Percentiles rank a stretch among this genome's conserved stretches.
These are phyloP conservation scores for Ophiostoma australiae DNA, from an alignment of 2,329 filamentous ascomycete genomes.

Conservation along the genomic window DNA sequence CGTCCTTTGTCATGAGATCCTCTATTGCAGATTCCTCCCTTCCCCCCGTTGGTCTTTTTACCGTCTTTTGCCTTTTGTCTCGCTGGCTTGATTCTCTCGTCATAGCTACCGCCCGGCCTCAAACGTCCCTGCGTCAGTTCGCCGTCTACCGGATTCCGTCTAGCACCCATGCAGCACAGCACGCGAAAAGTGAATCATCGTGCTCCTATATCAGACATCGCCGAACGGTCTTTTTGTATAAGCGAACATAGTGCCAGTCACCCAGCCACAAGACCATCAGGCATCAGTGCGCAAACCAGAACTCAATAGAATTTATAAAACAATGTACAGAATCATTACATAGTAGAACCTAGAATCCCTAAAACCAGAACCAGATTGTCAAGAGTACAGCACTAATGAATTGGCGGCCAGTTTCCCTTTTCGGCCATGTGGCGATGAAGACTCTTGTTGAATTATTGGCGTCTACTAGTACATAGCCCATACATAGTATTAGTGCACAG, in stretches of 20 bases:
- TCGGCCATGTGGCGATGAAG: conserved; percentile 7
- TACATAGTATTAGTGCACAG: not conserved
- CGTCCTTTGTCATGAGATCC: conserved; percentile 5
- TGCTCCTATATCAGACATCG: not conserved
- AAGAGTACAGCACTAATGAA: not conserved
- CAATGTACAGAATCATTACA: no score
- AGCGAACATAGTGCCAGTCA: conserved; percentile 6
- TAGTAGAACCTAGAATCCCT: no score
- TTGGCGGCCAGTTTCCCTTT: conserved; percentile 7
- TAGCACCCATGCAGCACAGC: conserved; percentile 5
- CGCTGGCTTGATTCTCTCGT: not conserved
- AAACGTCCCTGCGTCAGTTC: conserved; percentile 1
- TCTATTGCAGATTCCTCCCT: conserved; percentile 1
- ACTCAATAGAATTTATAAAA: not conserved
- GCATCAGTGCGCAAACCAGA: not conserved
- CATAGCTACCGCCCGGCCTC: not conserved
- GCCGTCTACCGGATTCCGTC: conserved; percentile 6
- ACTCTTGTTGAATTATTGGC: not conserved
- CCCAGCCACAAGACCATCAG: not conserved
- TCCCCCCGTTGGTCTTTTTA: not conserved
- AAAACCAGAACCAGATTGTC: no score
- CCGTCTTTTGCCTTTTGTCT: not conserved
- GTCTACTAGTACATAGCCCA: no score
- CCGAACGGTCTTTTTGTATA: conserved; percentile 4
- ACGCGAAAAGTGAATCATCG: conserved; percentile 6